phyloP scores from a whole-genome alignment of 2,329 filamentous ascomycete species.

The Aureobasidium sp. region DNA sequence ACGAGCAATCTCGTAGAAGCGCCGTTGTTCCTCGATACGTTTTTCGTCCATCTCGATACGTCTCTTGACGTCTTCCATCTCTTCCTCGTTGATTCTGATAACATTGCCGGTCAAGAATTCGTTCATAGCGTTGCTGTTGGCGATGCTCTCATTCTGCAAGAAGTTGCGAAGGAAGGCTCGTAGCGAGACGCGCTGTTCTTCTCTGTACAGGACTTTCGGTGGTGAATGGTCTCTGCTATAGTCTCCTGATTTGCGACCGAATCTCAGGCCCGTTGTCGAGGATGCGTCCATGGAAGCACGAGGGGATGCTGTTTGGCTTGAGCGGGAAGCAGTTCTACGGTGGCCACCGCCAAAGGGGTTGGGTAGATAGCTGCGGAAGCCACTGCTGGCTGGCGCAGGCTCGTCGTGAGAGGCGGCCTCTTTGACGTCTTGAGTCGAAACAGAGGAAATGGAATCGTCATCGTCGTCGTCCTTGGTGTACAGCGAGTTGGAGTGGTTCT shows the following conservation, averaged over 20 bases:
- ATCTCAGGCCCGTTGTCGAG: slow-evolving; percentile 18
- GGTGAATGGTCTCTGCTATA: slow-evolving; percentile 17
- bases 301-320: slow-evolving; percentile 23
- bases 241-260: slow-evolving; percentile 19
- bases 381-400: slow-evolving; percentile 22
- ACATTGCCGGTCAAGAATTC: slow-evolving; percentile 75
- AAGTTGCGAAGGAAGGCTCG: slow-evolving; percentile 84
- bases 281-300: slow-evolving; percentile 28
- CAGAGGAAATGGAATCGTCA: slow-evolving; percentile 75
- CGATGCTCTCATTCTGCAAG: slow-evolving; percentile 75
- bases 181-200: slow-evolving; percentile 85
- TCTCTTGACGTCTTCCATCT: slow-evolving; percentile 70
- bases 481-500: slow-evolving; percentile 76
- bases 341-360: slow-evolving; percentile 18
- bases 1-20: slow-evolving; percentile 92
- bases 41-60: slow-evolving; percentile 80
- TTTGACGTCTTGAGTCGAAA: slow-evolving; percentile 55
- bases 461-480: slow-evolving; percentile 49
- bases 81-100: slow-evolving; percentile 70
- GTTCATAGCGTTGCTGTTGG: slow-evolving; percentile 72
- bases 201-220: slow-evolving; percentile 61
- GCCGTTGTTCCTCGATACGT: slow-evolving; percentile 83
- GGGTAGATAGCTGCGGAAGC: slow-evolving; percentile 39
- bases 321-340: slow-evolving; percentile 18
- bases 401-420: not conserved